Base-by-base conservation (phyloP, 2,329 filamentous ascomycete genomes). In the Talaromyces sp. region DNA sequence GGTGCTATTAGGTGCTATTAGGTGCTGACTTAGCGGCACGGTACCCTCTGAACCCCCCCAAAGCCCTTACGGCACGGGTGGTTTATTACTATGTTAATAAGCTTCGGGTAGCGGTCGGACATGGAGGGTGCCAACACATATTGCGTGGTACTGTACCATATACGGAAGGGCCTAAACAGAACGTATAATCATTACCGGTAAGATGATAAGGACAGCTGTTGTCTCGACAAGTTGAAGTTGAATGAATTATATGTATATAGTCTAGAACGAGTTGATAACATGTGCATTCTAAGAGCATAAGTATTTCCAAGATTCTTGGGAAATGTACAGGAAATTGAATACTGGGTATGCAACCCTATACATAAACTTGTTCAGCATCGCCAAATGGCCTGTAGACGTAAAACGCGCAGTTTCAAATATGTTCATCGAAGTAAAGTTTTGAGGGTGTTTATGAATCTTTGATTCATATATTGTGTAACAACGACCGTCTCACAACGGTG, bases 381-480 rank as follows among this genome's bases (percentile, higher is more conserved):
- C 60, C 43, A 54, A 54, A 62, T 27, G 43, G 24, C 47, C 2
- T 41, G 27, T 19, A 33, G 22, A 43, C 11, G 1, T 33, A 10
- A 43, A 41, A 1, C 22, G 11, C 52, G 6, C 3, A 48, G 16
- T 4, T 22, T 39, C 35, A 24, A 43, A 50, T 64, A 64, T 64
- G 43, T 64, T 47, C 35, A 64, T 52, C 27, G 45, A 64, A 60
- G 54, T 43, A 33, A 64, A 60, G 7, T 54, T 41, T 41, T 22
- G 33, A 39, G 50, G 9, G 3, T 39, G 16, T 14, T 16, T 13
- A 14, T 45, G 7, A 22, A 45, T 6, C 13, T 6, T 8, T 19
- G 52, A 22, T 27, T 67, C 65, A 56, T 35, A 67, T 24, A 41
- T 63, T 35, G 6, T 35, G 37, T 3, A 35, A 8, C 13, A 63